Evolutionary conservation across 345 rosid species (phyloP).

Genomic region (Schrenkiella parvula): DNA sequence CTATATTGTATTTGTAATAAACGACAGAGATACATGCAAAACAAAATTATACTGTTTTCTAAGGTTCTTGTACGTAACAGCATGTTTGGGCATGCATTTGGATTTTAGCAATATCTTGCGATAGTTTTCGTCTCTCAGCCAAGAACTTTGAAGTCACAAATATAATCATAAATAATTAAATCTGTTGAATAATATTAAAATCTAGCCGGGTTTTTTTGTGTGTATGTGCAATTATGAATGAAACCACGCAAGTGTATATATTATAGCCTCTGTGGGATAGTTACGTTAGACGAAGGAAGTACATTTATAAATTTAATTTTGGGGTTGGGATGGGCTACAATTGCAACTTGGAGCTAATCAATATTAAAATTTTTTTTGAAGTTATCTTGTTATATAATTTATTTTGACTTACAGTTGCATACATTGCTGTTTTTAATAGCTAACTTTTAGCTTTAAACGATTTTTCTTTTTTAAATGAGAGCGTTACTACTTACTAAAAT

Average conservation of each 20-base stretch:
- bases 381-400: not conserved
- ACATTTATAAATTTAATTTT: constrained; percentile 7
- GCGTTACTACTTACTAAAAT: not conserved
- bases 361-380: no score
- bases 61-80: not conserved
- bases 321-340: constrained; percentile 19
- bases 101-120: not conserved
- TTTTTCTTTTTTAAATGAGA: not conserved
- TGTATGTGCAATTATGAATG: not conserved
- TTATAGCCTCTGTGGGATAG: not conserved
- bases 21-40: not conserved
- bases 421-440: not conserved
- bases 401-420: not conserved
- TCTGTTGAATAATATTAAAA: no score
- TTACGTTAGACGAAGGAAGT: constrained; percentile 4
- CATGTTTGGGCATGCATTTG: not conserved
- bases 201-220: not conserved
- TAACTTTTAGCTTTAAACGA: not conserved
- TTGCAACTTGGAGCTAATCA: constrained; percentile 25
- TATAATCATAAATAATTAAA: no score
- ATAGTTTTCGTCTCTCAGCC: not conserved
- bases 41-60: not conserved
- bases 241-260: constrained; percentile 5
- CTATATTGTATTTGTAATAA: not conserved
- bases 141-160: no score